Percentiles rank a stretch among this genome's conserved stretches.
phyloP scores from a whole-genome alignment of 495 filamentous ascomycete genomes.

The Neurospora africana region DNA sequence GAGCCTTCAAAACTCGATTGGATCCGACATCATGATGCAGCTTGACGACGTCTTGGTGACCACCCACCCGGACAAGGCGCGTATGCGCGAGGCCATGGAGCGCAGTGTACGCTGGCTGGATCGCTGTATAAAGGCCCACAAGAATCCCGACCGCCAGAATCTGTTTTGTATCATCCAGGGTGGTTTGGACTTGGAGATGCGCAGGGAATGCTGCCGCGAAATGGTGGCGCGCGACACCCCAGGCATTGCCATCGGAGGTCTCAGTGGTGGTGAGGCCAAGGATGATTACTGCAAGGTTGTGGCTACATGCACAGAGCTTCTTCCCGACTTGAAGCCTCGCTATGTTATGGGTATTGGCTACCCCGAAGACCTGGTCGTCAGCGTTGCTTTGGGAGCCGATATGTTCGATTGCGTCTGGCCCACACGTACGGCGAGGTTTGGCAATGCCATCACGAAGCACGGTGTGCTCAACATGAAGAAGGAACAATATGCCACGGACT shows the following conservation, averaged over 20 bases:
- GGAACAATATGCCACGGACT: conserved; percentile 65
- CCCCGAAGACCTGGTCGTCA: conserved; percentile 88
- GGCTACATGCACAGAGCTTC: conserved; percentile 67
- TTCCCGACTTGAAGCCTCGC: conserved; percentile 84
- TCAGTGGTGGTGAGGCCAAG: conserved; percentile 71
- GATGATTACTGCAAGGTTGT: conserved; percentile 55
- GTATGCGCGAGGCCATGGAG: conserved; percentile 92
- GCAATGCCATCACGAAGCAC: conserved; percentile 74
- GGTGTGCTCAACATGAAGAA: conserved; percentile 79
- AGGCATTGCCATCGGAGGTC: conserved; percentile 90
- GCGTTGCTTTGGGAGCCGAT: conserved; percentile 84
- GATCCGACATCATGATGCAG: conserved; percentile 99
- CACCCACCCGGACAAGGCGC: conserved; percentile 72
- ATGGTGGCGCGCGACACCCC: conserved; percentile 91
- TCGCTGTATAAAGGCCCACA: conserved; percentile 85
- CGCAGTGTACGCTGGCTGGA: conserved; percentile 98
- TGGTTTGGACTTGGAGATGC: conserved; percentile 82
- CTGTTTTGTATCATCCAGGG: conserved; percentile 99
- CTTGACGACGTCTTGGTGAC: conserved; percentile 95
- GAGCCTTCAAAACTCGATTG: conserved; percentile 89
- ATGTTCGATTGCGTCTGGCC: conserved; percentile 99
- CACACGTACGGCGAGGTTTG: conserved; percentile 89
- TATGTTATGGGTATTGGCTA: conserved; percentile 99
- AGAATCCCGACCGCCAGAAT: conserved; percentile 72
- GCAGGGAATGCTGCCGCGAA: conserved; percentile 69